phyloP scores from a whole-genome alignment of 192 early-diverging fungal species.

The Coemansia aciculifera region DNA sequence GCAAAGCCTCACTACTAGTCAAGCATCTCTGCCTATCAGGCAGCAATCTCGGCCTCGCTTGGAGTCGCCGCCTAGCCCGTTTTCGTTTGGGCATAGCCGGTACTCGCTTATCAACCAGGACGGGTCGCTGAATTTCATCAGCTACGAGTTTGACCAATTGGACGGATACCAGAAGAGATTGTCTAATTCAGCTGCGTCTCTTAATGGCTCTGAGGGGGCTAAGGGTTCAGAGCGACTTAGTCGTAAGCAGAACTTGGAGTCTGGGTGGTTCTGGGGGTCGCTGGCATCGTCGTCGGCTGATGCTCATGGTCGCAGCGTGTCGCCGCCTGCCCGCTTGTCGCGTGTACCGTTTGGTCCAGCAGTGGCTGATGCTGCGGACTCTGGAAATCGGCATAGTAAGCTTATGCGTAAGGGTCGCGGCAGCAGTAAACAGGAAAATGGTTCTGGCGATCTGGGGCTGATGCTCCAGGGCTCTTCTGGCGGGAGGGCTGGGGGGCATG shows the following conservation, averaged over 20 bases:
- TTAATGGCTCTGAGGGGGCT: conserved; percentile 2
- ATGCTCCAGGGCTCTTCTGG: conserved; percentile 6
- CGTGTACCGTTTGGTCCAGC: not conserved
- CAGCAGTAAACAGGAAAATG: conserved; percentile 7
- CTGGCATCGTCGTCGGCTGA: conserved; percentile 15
- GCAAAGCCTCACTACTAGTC: conserved; percentile 24
- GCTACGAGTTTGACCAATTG: conserved; percentile 48
- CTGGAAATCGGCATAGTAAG: conserved; percentile 18
- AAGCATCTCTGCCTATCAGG: conserved; percentile 16
- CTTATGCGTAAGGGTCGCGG: conserved; percentile 32
- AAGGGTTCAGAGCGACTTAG: conserved; percentile 21
- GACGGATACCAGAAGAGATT: conserved; percentile 51
- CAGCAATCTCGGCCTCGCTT: not conserved
- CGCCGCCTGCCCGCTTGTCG: not conserved
- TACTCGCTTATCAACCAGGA: conserved; percentile 55
- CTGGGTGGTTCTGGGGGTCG: conserved; percentile 36
- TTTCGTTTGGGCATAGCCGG: conserved; percentile 51
- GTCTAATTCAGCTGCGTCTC: conserved; percentile 17
- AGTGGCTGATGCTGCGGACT: not conserved
- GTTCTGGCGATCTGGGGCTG: not conserved
- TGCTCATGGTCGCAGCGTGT: conserved; percentile 3
- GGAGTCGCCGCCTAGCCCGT: conserved; percentile 38
- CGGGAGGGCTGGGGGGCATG: conserved; percentile 8
- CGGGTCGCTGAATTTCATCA: conserved; percentile 48
- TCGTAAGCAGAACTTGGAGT: conserved; percentile 25